Base-by-base conservation (phyloP, 345 rosid species). In the Aquilaria sinensis region DNA sequence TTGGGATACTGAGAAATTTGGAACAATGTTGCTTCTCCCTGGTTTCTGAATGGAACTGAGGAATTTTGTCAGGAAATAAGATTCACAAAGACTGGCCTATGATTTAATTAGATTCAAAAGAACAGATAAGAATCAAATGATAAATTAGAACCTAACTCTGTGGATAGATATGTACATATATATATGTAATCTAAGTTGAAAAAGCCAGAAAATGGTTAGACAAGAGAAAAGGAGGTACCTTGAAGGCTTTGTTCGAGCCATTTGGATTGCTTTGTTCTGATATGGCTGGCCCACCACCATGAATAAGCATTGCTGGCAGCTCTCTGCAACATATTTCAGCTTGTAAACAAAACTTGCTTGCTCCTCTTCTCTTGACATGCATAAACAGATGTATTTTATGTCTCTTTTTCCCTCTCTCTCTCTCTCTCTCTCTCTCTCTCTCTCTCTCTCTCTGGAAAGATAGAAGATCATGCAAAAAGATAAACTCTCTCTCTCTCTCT, bases 231-330 rank as follows among this genome's bases (percentile, higher is more conserved):
- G 34, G 6, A 15, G 16, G 43, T 66, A 90, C 96, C 97, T 82
- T 79, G 92, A 62, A 90, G 96, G 67, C 84, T 90, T 77, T 87
- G 96, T 53, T 90, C 96, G 64, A 90, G 79, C 97, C 97, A 88
- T 88, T 85, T 88, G 3, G 97, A 85, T 73, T 90, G 97, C 78
- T 90, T 90, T 13, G 96, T 90, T 56, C 97, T 80, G 70, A 90
- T 80, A 46, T 90, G 97, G 69, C 97, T 90, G 5, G 92, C 97
- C 96, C 96, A 85, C 97, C 97, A 87, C 97, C 97, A 87, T 62
- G 90, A 90, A 68, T 87, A 90, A 1, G 97, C 96, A 82, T 88
- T 88, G 75, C 83, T 82, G 30, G 92, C 97, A 72, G 92, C 92
- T 70, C 96, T 82, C 68, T 87, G 85, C 73, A 90, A 31, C 97